Evolutionary conservation across 2,329 filamentous ascomycete genomes (phyloP).

Genomic region (Fusarium sp.): DNA sequence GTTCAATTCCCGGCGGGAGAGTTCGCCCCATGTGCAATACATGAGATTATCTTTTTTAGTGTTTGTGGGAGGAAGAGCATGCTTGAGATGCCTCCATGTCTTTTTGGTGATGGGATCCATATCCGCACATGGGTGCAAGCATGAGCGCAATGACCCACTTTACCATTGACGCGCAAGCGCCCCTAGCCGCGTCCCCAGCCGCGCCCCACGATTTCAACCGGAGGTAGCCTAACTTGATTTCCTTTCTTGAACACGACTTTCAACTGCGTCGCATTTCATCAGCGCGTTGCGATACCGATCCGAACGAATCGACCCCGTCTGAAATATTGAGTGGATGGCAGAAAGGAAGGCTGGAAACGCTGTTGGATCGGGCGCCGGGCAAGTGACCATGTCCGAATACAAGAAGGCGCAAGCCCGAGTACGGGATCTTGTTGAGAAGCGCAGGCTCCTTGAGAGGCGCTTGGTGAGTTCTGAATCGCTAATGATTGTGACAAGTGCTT

Average conservation of each 20-base stretch:
- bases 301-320: not conserved
- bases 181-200: slow-evolving; percentile 5
- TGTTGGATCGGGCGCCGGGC: slow-evolving; percentile 40
- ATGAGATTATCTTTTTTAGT: not conserved
- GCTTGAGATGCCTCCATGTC: not conserved
- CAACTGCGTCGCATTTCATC: not conserved
- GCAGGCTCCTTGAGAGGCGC: slow-evolving; percentile 50
- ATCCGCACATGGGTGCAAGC: not conserved
- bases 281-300: not conserved
- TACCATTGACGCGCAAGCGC: not conserved
- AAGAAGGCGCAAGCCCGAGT: slow-evolving; percentile 59
- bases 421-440: slow-evolving; percentile 57
- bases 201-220: slow-evolving; percentile 23
- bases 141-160: not conserved
- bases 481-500: slow-evolving; percentile 21
- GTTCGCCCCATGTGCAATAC: not conserved
- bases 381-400: slow-evolving; percentile 56
- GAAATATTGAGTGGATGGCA: slow-evolving; percentile 43
- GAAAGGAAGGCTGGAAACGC: slow-evolving; percentile 45
- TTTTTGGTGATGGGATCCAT: not conserved
- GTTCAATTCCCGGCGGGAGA: not conserved
- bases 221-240: slow-evolving; percentile 12
- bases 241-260: slow-evolving; percentile 13
- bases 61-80: not conserved
- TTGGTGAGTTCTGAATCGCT: slow-evolving; percentile 45